A percentile compares a stretch with the other conserved stretches of the same genome.
Conservation (phyloP, 371 early-diverging fungal species). For the Mucor saturninus region DNA sequence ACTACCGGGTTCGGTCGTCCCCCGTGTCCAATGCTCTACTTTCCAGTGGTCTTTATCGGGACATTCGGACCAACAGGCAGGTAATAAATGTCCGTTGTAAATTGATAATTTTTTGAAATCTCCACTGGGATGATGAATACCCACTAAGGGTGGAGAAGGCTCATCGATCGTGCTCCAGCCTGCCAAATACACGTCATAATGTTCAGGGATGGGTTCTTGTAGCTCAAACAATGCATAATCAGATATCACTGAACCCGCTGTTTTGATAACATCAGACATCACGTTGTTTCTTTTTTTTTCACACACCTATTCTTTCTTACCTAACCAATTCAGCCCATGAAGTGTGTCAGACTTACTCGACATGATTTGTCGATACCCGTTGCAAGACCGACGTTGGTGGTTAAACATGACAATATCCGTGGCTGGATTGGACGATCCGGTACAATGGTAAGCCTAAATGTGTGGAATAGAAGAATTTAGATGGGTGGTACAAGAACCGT, state of each 20-base stretch:
- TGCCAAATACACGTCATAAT: conserved; percentile 47
- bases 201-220: conserved; percentile 53
- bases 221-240: conserved; percentile 58
- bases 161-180: conserved; percentile 46
- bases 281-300: neutral
- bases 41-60: conserved; percentile 34
- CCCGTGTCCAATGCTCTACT: conserved; percentile 32
- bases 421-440: conserved; percentile 34
- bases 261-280: neutral
- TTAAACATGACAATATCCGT: conserved; percentile 58
- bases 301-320: conserved; percentile 8
- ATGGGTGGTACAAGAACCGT: neutral
- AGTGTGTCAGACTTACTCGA: conserved; percentile 39
- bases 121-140: conserved; percentile 59
- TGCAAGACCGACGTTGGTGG: conserved; percentile 44
- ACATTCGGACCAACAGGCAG: conserved; percentile 51
- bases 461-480: neutral
- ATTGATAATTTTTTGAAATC: conserved; percentile 58
- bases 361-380: conserved; percentile 7
- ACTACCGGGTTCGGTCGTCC: conserved; percentile 59
- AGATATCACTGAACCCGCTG: conserved; percentile 23
- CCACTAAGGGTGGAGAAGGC: conserved; percentile 38
- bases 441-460: conserved; percentile 51
- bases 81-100: conserved; percentile 30
- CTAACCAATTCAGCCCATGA: conserved; percentile 46